Percentiles rank a stretch among this genome's conserved stretches.
Conservation (phyloP, 1,284 basidiomycete species). For the Trichosporon sp. region DNA sequence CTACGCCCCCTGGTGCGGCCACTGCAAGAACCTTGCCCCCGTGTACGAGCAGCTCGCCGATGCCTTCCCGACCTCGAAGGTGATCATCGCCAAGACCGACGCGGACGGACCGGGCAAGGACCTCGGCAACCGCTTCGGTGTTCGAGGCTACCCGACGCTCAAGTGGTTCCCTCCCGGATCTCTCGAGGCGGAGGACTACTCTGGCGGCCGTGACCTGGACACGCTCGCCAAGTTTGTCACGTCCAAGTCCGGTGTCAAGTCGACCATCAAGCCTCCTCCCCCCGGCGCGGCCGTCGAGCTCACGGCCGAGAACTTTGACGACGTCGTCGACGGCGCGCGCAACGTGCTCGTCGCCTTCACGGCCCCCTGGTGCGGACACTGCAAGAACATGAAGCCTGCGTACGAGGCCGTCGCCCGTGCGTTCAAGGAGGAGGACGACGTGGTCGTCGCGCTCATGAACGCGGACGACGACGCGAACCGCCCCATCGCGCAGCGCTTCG, state of each 20-base stretch:
- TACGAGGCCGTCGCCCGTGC: constrained; percentile 81
- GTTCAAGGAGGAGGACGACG: constrained; percentile 76
- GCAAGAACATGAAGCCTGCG: constrained; percentile 71
- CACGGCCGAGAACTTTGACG: constrained; percentile 72
- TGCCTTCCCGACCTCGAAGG: constrained; percentile 73
- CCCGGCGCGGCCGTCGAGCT: constrained; percentile 72
- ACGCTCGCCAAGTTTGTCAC: constrained; percentile 74
- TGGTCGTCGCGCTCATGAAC: constrained; percentile 86
- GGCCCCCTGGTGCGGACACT: constrained; percentile 59
- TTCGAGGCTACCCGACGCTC: constrained; percentile 84
- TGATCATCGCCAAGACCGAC: constrained; percentile 89
- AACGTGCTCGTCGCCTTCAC: constrained; percentile 90
- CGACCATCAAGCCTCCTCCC: constrained; percentile 79
- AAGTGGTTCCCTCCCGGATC: constrained; percentile 81
- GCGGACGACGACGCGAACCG: constrained; percentile 81
- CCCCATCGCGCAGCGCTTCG: constrained; percentile 73
- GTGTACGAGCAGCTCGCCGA: constrained; percentile 86
- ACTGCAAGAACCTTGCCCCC: constrained; percentile 69
- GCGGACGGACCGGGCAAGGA: constrained; percentile 79
- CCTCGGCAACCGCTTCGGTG: constrained; percentile 64
- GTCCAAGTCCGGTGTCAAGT: constrained; percentile 75
- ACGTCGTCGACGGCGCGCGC: constrained; percentile 72
- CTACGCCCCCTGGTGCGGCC: constrained; percentile 58
- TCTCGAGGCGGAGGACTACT: constrained; percentile 70
- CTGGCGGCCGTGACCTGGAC: constrained; percentile 78